Base-by-base conservation (phyloP, 371 early-diverging fungal genomes). In the Chytridiales sp. region DNA sequence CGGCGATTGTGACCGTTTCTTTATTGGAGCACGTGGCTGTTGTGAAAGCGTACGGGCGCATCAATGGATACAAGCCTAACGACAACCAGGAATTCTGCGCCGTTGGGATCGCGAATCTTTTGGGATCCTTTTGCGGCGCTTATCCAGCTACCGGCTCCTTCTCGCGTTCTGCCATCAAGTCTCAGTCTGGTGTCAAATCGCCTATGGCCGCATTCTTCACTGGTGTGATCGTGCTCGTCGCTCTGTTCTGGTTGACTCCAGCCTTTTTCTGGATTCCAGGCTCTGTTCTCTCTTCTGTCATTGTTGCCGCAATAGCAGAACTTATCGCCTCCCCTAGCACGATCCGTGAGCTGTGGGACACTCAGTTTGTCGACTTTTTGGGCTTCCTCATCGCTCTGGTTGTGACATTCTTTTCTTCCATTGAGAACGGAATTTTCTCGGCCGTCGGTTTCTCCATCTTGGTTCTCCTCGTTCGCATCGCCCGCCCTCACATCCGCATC, bases 1-100 rank as follows among this genome's bases (percentile, higher is more conserved):
- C 67, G 13, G 61, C 85, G 24, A 80, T 90, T 19, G 75, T 86
- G 9, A 74, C 93, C n/a, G 78, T 94, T 11, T 66, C 84, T 39
- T 75, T 94, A 43, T 74, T 94, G 72, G 95, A 95, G 70, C 92
- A 92, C 66, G 83, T 91, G 63, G 89, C 93, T 5, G 86, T 94
- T 47, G 75, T 84, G 48, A 88, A 88, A 64, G 86, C 87, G 43
- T 86, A 91, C 62, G 93, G 88, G 13, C 74, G 87, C 35, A 11
- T 81, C 70, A 77, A 87, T 77, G 76, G 75, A 63, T 64, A 84
- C 85, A 64, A 38, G 19, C 43, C 52, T 39, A 70, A 85, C 55
- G 73, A 86, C 41, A 87, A 86, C 68, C 91, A 92, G 73, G 95
- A 95, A 62, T 61, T 91, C 27, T 74, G 92, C 34, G 81, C 93